A percentile compares a stretch with the other conserved stretches of the same genome.
These are phyloP conservation scores for Cyclotella baltica DNA, from an alignment of 108 stramenopile genomes.

Conservation along the genomic window DNA sequence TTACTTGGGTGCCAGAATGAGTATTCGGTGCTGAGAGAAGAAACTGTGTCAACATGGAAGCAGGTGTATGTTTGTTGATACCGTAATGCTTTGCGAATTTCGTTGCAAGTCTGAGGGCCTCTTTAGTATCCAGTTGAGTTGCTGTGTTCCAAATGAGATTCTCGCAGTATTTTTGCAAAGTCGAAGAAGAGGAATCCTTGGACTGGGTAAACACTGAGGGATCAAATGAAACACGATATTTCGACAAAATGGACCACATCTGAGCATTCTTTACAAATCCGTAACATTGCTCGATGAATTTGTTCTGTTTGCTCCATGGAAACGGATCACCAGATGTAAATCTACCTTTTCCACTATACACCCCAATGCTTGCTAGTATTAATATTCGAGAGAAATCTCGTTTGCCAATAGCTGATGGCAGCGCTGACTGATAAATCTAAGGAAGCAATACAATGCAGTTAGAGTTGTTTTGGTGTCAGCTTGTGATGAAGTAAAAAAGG, in stretches of 20 bases:
- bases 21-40: conserved; percentile 39
- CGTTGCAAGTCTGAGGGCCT: conserved; percentile 38
- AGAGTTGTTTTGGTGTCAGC: background rate
- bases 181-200: conserved; percentile 50
- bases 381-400: conserved; percentile 71
- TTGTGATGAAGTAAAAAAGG: background rate
- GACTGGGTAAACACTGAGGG: conserved; percentile 52
- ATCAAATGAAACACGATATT: conserved; percentile 65
- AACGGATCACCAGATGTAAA: conserved; percentile 42
- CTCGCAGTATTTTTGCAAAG: conserved; percentile 41
- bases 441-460: background rate
- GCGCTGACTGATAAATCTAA: conserved; percentile 69
- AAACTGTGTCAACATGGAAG: conserved; percentile 40
- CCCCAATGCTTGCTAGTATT: conserved; percentile 74
- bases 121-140: conserved; percentile 13
- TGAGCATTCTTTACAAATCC: conserved; percentile 59
- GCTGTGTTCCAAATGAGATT: conserved; percentile 45
- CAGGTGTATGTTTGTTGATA: conserved; percentile 37
- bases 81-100: conserved; percentile 35
- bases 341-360: conserved; percentile 51
- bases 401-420: conserved; percentile 84
- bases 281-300: conserved; percentile 79
- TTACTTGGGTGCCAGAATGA: background rate
- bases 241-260: conserved; percentile 79
- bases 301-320: conserved; percentile 71